Percentiles rank a stretch among this genome's conserved stretches.
phyloP scores from a whole-genome alignment of 805 yeast genomes.

The Limtongia smithiae region DNA sequence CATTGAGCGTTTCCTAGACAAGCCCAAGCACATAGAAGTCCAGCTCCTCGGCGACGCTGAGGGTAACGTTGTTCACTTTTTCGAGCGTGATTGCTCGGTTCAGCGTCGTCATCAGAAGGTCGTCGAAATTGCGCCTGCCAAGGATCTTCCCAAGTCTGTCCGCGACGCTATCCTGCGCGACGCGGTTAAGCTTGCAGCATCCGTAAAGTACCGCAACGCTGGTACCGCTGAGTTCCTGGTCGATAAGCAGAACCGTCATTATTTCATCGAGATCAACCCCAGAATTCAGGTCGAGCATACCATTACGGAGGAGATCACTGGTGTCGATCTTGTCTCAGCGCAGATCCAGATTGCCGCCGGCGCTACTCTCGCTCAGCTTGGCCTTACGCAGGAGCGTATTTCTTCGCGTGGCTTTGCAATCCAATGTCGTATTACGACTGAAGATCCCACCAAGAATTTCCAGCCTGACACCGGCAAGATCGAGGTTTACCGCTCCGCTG shows the following conservation, averaged over 20 bases:
- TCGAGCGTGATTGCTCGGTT: slow-evolving; percentile 98
- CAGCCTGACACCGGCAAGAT: slow-evolving; percentile 98
- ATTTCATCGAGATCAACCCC: slow-evolving; percentile 97
- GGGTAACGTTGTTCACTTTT: slow-evolving; percentile 92
- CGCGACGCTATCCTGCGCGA: slow-evolving; percentile 91
- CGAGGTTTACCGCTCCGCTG: slow-evolving; percentile 96
- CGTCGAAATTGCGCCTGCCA: slow-evolving; percentile 97
- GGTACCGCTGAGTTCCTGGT: slow-evolving; percentile 98
- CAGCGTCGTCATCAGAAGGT: slow-evolving; percentile 99
- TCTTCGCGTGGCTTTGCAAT: slow-evolving; percentile 97
- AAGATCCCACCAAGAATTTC: slow-evolving; percentile 93
- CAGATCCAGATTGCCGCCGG: slow-evolving; percentile 99
- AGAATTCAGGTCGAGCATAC: slow-evolving; percentile 98
- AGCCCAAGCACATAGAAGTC: slow-evolving; percentile 97
- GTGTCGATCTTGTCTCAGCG: slow-evolving; percentile 96
- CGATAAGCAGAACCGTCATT: slow-evolving; percentile 89
- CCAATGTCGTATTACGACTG: slow-evolving; percentile 98
- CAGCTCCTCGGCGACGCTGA: slow-evolving; percentile 89
- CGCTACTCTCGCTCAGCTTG: slow-evolving; percentile 86
- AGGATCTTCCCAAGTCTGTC: slow-evolving; percentile 74
- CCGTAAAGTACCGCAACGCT: slow-evolving; percentile 90
- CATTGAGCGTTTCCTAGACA: slow-evolving; percentile 90
- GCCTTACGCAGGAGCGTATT: slow-evolving; percentile 88
- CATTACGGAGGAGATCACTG: slow-evolving; percentile 97
- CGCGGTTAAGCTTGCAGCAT: slow-evolving; percentile 86